Conservation (phyloP, 306 rosid species). For the Pterocarpus santalinus region DNA sequence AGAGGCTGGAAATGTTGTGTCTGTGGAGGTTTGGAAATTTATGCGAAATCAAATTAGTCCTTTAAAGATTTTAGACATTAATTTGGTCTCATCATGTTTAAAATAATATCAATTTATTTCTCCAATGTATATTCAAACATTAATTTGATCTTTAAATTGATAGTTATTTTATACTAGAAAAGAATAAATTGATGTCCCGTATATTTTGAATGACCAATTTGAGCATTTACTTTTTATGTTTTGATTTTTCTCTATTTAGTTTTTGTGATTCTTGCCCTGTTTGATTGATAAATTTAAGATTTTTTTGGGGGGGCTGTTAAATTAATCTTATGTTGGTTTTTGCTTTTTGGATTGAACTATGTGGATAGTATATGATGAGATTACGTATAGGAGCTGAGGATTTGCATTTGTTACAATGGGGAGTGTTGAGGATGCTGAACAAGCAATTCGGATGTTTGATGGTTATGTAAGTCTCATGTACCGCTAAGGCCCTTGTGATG, state of each 20-base stretch:
- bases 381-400: constrained; percentile 76
- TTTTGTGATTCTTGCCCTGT: background rate
- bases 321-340: background rate
- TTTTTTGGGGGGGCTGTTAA: background rate
- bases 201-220: too few species aligned
- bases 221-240: too few species aligned
- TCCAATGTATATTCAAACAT: too few species aligned
- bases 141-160: too few species aligned
- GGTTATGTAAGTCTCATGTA: constrained; percentile 66
- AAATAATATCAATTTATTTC: too few species aligned
- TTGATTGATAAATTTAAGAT: background rate
- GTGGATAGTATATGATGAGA: constrained; percentile 70
- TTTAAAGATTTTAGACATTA: too few species aligned
- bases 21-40: constrained; percentile 67
- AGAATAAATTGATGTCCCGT: too few species aligned
- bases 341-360: constrained; percentile 5
- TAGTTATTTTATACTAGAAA: too few species aligned
- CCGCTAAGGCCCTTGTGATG: background rate
- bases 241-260: background rate
- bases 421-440: constrained; percentile 71
- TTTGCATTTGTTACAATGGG: constrained; percentile 86
- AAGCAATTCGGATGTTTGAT: constrained; percentile 77
- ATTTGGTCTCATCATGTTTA: too few species aligned
- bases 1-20: constrained; percentile 69
- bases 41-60: too few species aligned